Base-by-base conservation (phyloP, 805 yeast species). In the Nakazawaea populi region DNA sequence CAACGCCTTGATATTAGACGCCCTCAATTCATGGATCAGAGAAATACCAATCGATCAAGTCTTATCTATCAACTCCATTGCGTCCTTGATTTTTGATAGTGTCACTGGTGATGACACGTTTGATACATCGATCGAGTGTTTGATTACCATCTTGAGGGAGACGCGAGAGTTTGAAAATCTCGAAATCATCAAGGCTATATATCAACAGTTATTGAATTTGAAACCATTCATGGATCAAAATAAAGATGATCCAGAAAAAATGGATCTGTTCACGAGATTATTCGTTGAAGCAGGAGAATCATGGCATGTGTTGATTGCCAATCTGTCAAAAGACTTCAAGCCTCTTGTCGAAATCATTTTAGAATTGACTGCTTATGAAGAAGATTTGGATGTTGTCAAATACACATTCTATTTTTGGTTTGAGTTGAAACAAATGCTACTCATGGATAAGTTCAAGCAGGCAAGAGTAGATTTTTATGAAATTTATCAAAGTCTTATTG, bases 331-430 rank as follows among this genome's bases (percentile, higher is more conserved):
- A 43, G 76, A 77, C 43, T 91, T 87, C 69, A 76, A 79, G 55
- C 86, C 87, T 1, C 69, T 94, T 59, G 91, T 91, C 18, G 83
- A 80, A 52, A 80, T 88, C 5, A 66, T 92, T 27, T 73, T 89
- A 42, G 80, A 83, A 54, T 79, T 91, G 55, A 76, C 96, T 28
- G 75, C 83, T 39, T 80, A 80, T 56, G 88, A 86, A 46, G 85
- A 85, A 46, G 97, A 92, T 66, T 76, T 92, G 60, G 98, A 92
- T 60, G 81, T 90, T 50, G 92, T 89, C 27, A 85, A 87, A 64
- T 90, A 87, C 65, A 87, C 98, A 0, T 94, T 94, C 68, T 83
- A 88, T 57, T 94, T 94, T 66, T 91, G 99, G 96, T 89, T 84
- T 62, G 74, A 79, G 56, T 71, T 94, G 57, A 87, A 88, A 64